Percentiles rank a stretch among this genome's conserved stretches.
These are phyloP conservation scores for Suillus placidus DNA, from an alignment of 768 basidiomycete genomes.

Conservation along the genomic window DNA sequence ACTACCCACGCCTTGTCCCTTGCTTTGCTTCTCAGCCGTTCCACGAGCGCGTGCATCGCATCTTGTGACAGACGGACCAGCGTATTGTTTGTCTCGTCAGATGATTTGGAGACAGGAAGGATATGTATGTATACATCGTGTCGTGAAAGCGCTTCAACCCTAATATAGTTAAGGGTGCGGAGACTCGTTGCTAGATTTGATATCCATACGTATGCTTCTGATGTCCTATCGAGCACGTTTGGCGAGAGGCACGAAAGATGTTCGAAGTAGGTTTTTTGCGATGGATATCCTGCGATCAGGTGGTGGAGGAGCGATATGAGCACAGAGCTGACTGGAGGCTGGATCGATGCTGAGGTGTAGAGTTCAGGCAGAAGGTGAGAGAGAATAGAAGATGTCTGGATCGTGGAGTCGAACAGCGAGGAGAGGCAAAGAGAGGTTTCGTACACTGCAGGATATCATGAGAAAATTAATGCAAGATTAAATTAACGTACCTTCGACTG, in stretches of 20 bases:
- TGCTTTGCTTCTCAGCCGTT: slow-evolving; percentile 50
- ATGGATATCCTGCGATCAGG: slow-evolving; percentile 62
- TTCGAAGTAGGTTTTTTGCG: slow-evolving; percentile 54
- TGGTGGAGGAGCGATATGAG: slow-evolving; percentile 61
- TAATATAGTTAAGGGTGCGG: slow-evolving; percentile 56
- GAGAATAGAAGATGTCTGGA: slow-evolving; percentile 64
- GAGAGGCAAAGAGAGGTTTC: slow-evolving; percentile 73
- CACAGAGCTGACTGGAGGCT: slow-evolving; percentile 25
- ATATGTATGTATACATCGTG: slow-evolving; percentile 29
- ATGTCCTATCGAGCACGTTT: slow-evolving; percentile 40
- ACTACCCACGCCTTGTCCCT: slow-evolving; percentile 61
- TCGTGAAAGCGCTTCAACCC: slow-evolving; percentile 49
- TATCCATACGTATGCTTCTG: slow-evolving; percentile 53
- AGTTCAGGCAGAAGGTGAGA: slow-evolving; percentile 58
- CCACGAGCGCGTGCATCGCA: slow-evolving; percentile 49
- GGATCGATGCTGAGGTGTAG: slow-evolving; percentile 36
- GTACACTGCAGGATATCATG: slow-evolving; percentile 50
- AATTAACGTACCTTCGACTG: slow-evolving; percentile 60
- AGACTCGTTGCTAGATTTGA: slow-evolving; percentile 51
- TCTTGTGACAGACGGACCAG: slow-evolving; percentile 31
- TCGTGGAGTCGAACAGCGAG: slow-evolving; percentile 59
- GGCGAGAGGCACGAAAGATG: slow-evolving; percentile 26
- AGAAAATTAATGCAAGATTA: neutral
- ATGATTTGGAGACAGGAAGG: slow-evolving; percentile 15
- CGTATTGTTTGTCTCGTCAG: slow-evolving; percentile 11